Percentiles rank a stretch among this genome's conserved stretches.
phyloP scores from a whole-genome alignment of 192 early-diverging fungal genomes.

The Entophlyctis helioformis region DNA sequence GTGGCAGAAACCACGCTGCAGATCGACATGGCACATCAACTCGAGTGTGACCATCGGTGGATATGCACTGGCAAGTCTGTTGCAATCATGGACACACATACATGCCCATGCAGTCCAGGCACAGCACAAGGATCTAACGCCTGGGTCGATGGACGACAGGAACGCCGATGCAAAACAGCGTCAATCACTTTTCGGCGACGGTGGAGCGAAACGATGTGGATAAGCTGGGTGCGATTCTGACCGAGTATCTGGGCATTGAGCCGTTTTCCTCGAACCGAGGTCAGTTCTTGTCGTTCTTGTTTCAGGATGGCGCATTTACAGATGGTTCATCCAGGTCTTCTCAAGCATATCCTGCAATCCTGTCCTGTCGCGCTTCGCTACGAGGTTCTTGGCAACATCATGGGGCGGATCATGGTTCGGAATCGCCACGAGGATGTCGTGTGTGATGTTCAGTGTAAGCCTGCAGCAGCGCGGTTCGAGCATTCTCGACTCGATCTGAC shows the following conservation, averaged over 20 bases:
- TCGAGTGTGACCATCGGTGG: conserved; percentile 52
- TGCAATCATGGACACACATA: too few relatives aligned
- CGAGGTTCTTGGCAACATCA: conserved; percentile 33
- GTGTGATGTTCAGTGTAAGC: conserved; percentile 30
- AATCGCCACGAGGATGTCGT: conserved; percentile 43
- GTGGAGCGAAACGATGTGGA: conserved; percentile 32
- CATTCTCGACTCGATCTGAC: not conserved
- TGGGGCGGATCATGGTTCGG: conserved; percentile 65
- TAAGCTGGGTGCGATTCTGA: conserved; percentile 45
- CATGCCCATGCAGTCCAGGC: too few relatives aligned
- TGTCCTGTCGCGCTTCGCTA: too few relatives aligned
- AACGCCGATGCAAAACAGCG: too few relatives aligned
- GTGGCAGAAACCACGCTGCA: conserved; percentile 23
- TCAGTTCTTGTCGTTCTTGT: too few relatives aligned
- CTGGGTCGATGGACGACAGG: too few relatives aligned
- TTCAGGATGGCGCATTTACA: not conserved
- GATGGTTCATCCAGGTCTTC: conserved; percentile 10
- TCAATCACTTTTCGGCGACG: too few relatives aligned
- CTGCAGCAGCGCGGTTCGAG: too few relatives aligned
- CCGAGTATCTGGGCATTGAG: conserved; percentile 45
- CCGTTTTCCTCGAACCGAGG: conserved; percentile 40
- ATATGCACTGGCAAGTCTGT: conserved; percentile 64
- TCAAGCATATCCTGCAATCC: too few relatives aligned
- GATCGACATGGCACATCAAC: conserved; percentile 36
- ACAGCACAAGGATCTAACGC: too few relatives aligned